Conservation (phyloP, 2,329 filamentous ascomycete genomes). For the Monilinia fructigena region DNA sequence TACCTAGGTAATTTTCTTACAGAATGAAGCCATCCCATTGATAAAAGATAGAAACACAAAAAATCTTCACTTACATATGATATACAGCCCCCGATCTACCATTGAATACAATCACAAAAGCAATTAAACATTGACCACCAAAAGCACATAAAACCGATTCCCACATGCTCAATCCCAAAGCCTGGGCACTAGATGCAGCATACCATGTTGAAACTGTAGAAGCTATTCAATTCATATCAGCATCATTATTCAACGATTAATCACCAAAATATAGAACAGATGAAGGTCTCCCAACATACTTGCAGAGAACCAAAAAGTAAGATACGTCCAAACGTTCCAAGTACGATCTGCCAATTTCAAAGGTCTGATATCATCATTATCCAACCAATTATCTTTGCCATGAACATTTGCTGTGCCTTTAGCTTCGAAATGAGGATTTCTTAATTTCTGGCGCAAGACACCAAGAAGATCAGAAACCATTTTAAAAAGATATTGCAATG, state of each 20-base stretch:
- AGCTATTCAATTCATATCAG: constrained; percentile 24
- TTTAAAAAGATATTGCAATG: background rate
- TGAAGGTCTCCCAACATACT: constrained; percentile 5
- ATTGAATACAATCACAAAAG: constrained; percentile 45
- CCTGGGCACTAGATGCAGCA: constrained; percentile 43
- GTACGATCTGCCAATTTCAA: constrained; percentile 44
- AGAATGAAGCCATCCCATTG: background rate
- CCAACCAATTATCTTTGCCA: constrained; percentile 40
- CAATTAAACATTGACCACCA: constrained; percentile 46
- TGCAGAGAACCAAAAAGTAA: constrained; percentile 28
- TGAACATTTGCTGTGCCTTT: constrained; percentile 34
- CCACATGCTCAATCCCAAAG: constrained; percentile 50
- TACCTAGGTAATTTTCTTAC: no score
- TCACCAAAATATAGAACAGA: no score
- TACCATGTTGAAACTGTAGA: constrained; percentile 45
- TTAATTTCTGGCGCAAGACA: background rate
- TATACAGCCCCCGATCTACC: constrained; percentile 47
- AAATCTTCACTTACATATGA: constrained; percentile 39
- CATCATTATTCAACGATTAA: background rate
- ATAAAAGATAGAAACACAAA: background rate
- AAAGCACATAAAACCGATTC: constrained; percentile 46
- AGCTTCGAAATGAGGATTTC: constrained; percentile 27
- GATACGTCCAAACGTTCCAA: constrained; percentile 45
- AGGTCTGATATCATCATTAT: constrained; percentile 46
- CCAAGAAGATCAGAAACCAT: background rate